Base-by-base conservation (phyloP, 345 rosid species). In the Excoecaria cochinchinensis region DNA sequence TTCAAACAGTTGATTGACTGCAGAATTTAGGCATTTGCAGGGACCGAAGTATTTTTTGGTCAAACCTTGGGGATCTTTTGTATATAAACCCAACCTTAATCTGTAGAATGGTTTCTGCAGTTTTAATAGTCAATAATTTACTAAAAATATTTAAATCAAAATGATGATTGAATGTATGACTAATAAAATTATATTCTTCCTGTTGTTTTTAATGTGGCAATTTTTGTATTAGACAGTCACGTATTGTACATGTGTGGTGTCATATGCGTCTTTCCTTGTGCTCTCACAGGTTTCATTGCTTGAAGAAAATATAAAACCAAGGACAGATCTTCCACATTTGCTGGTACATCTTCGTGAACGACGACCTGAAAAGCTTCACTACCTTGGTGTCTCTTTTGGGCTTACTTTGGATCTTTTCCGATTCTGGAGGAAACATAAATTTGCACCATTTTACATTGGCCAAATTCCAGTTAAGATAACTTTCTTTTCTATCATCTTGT, bases 331-430 rank as follows among this genome's bases (percentile, higher is more conserved):
- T 67, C 99, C 98, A 53, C 97, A 88, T 80, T 76, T 95, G 84
- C 86, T 95, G 67, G 90, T 88, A 53, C 90, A 90, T 86, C 91
- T 89, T 77, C 79, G 70, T 48, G 99, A 95, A 71, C 87, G 97
- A 56, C 86, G 42, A 64, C 90, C 98, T 57, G 97, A 95, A 79
- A 95, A 87, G 78, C 96, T 95, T 40, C 90, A 95, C 80, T 95
- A 93, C 77, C 77, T 95, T 44, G 99, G 92, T 81, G 99, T 93
- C 72, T 95, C 99, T 70, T 95, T 95, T 84, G 99, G 99, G 82
- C 97, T 95, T 73, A 95, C 98, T 48, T 80, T 91, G 84, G 99
- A 91, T 79, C 98, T 95, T 70, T 87, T 90, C 61, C 97, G 97
- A 74, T 95, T 95, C 70, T 95, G 99, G 99, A 86, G 91, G 86